Conservation (phyloP, 1,139 yeast species). For the Barnettozyma hawaiiensis region DNA sequence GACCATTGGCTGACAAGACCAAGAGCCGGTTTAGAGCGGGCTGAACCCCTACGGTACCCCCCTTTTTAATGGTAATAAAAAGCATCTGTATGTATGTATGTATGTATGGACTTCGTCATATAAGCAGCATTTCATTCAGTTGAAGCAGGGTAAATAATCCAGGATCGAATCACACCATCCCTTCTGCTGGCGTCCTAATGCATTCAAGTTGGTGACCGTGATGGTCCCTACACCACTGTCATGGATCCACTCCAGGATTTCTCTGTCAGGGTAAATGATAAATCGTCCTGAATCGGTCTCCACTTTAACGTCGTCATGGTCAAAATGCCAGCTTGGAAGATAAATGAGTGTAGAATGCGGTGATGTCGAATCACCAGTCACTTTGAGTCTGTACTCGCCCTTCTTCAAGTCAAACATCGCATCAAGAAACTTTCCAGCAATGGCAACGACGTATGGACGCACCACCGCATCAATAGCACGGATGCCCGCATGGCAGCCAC, state of each 20-base stretch:
- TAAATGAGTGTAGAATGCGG: slow-evolving; percentile 50
- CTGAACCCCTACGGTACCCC: no score
- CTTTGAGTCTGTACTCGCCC: slow-evolving; percentile 42
- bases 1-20: slow-evolving; percentile 12
- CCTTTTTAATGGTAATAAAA: no score
- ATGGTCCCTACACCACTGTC: slow-evolving; percentile 34
- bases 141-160: slow-evolving; percentile 7
- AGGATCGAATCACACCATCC: slow-evolving; percentile 3
- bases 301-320: slow-evolving; percentile 32
- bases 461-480: slow-evolving; percentile 67
- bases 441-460: slow-evolving; percentile 64
- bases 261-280: slow-evolving; percentile 41
- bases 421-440: slow-evolving; percentile 45
- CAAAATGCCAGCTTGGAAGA: slow-evolving; percentile 70
- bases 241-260: slow-evolving; percentile 70
- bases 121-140: neutral
- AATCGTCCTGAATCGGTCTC: slow-evolving; percentile 48
- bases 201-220: slow-evolving; percentile 14
- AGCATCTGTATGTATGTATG: no score
- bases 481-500: slow-evolving; percentile 44
- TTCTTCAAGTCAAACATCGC: slow-evolving; percentile 52
- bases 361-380: slow-evolving; percentile 30
- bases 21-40: slow-evolving; percentile 19
- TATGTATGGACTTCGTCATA: neutral
- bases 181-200: neutral